Evolutionary conservation across 306 rosid genomes (phyloP).

Genomic region (Nissolia schottii): DNA sequence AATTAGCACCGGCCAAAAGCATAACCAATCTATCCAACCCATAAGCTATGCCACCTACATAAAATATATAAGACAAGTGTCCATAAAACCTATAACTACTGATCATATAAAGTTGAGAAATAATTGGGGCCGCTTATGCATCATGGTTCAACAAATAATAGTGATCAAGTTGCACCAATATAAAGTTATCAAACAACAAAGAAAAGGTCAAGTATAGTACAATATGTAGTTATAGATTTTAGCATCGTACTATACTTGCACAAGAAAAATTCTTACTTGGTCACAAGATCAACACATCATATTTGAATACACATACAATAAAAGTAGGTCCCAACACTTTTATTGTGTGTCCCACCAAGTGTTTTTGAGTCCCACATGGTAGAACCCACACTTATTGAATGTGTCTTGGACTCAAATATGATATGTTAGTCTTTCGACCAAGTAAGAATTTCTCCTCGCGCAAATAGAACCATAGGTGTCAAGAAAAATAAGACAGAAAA

Average conservation of each 20-base stretch:
- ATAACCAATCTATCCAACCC: slow-evolving; percentile 92
- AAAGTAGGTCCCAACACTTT: no score
- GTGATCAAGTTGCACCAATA: neutral
- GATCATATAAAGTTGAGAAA: neutral
- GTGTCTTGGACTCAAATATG: no score
- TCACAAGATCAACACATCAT: no score
- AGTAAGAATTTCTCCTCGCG: no score
- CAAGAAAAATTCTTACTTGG: no score
- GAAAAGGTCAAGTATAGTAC: neutral
- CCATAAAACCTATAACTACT: neutral
- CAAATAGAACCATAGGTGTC: neutral
- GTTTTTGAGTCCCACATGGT: no score
- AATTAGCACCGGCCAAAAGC: slow-evolving; percentile 80
- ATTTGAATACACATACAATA: no score
- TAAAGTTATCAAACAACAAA: neutral
- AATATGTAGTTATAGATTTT: no score
- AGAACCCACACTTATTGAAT: no score
- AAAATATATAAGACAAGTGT: neutral
- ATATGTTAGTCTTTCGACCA: no score
- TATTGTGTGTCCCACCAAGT: no score
- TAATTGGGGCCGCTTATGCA: neutral
- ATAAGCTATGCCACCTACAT: slow-evolving; percentile 85
- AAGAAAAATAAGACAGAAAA: neutral
- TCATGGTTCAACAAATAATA: neutral
- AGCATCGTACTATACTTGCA: no score